Percentiles rank a stretch among this genome's conserved stretches.
Conservation (phyloP, 192 early-diverging fungal genomes). For the Geranomyces michiganensis region DNA sequence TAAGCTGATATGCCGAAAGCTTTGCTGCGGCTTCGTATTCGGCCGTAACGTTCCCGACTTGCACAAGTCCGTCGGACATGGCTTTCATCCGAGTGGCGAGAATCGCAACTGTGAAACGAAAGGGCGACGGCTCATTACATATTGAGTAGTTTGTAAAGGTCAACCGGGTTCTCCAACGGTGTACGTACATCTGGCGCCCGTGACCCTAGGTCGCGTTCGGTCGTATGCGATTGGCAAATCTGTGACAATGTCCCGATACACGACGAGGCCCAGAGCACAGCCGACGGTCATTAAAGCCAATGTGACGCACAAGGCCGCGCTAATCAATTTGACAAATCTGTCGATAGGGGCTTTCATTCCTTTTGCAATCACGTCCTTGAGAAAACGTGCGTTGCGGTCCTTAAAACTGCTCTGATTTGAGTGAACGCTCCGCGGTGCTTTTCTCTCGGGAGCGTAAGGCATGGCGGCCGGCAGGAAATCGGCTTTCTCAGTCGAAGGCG, state of each 20-base stretch:
- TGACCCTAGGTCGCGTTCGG: background rate
- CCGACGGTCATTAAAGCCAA: background rate
- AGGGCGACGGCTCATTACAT: too few species aligned
- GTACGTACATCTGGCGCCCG: background rate
- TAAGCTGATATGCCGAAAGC: too few species aligned
- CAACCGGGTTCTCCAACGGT: background rate
- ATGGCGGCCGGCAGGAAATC: too few species aligned
- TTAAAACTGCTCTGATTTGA: conserved; percentile 1
- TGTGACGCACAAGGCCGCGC: background rate
- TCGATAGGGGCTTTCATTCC: conserved; percentile 6
- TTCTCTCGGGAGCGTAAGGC: background rate
- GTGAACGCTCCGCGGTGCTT: conserved; percentile 1
- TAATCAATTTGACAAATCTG: background rate
- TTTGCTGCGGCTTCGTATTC: too few species aligned
- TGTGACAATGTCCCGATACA: background rate
- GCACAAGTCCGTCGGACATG: too few species aligned
- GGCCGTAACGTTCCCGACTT: too few species aligned
- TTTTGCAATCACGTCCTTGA: conserved; percentile 8
- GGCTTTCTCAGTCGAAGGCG: too few species aligned
- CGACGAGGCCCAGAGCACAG: background rate
- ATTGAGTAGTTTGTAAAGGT: too few species aligned
- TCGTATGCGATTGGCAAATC: conserved; percentile 12
- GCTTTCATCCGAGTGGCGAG: too few species aligned
- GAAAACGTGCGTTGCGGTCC: conserved; percentile 6
- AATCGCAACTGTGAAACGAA: too few species aligned